Percentiles rank a stretch among this genome's conserved stretches.
phyloP scores from a whole-genome alignment of 2,329 filamentous ascomycete genomes.

The Botryotinia narcissicola region DNA sequence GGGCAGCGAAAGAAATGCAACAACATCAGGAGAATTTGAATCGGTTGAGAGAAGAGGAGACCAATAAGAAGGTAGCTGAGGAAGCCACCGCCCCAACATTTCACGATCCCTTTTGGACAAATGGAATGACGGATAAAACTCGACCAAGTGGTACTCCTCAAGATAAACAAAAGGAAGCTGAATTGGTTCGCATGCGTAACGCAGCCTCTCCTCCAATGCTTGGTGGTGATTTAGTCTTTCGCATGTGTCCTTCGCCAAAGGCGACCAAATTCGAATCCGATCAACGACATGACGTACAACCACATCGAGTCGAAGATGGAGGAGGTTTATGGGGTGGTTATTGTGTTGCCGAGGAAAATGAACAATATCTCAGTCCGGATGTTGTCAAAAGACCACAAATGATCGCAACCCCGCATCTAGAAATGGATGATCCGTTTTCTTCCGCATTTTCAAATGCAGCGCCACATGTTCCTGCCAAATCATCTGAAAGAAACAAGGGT shows the following conservation, averaged over 20 bases:
- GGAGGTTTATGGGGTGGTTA: slow-evolving; percentile 77
- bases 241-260: slow-evolving; percentile 78
- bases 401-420: slow-evolving; percentile 41
- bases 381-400: slow-evolving; percentile 34
- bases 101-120: slow-evolving; percentile 39
- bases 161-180: slow-evolving; percentile 35
- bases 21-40: slow-evolving; percentile 38
- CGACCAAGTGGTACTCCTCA: slow-evolving; percentile 22
- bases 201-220: slow-evolving; percentile 79
- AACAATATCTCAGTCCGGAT: slow-evolving; percentile 39
- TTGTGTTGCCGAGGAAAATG: slow-evolving; percentile 48
- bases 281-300: slow-evolving; percentile 56
- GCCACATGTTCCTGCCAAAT: slow-evolving; percentile 19
- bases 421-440: slow-evolving; percentile 40
- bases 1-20: slow-evolving; percentile 39
- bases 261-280: slow-evolving; percentile 80
- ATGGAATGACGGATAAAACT: slow-evolving; percentile 37
- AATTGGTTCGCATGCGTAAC: slow-evolving; percentile 54
- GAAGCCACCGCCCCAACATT: slow-evolving; percentile 38
- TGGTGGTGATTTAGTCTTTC: slow-evolving; percentile 75
- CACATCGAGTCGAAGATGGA: slow-evolving; percentile 55
- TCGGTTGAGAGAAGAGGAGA: slow-evolving; percentile 37
- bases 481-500: slow-evolving; percentile 15
- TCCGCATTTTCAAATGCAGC: slow-evolving; percentile 31
- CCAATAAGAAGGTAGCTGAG: slow-evolving; percentile 37